Base-by-base conservation (phyloP, 495 filamentous ascomycete genomes). In the Penicillium diatomitis region DNA sequence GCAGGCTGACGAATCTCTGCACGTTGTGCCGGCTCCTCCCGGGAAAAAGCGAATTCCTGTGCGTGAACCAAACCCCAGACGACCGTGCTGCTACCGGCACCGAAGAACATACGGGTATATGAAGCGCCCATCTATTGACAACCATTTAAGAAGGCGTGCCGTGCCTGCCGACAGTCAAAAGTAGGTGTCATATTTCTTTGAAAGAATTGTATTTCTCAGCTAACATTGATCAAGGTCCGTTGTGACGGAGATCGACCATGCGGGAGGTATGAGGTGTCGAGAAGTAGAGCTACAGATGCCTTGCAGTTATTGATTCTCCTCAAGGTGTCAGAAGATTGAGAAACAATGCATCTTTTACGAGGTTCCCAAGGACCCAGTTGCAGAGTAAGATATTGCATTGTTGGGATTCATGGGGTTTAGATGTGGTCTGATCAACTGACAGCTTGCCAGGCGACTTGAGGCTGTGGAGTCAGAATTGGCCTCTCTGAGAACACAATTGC, bases 11-110 rank as follows among this genome's bases (percentile, higher is more conserved):
- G 60, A 63, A 7, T 58, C 55, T 6, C 36, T 66, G 20, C 55
- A 60, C 32, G 38, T 57, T n/a, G 29, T 67, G 3, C 54, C 62
- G 8, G 55, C 53, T 8, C 64, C 68, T 27, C 41, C 49, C 7
- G 57, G 64, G 7, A 71, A 67, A 49, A 71, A 66, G 54, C 64
- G 68, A 9, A 67, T 71, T n/a, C 68, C 68, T 47, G 68, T 67
- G 63, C 33, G 41, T 50, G 31, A 44, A 7, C 28, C 32, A 2
- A 27, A 33, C 9, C 29, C 28, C 30, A 41, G 38, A 8, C 12
- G 20, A 5, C 41, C 32, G 20, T 9, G 8, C 5, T 5, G 20
- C 0, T 20, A 20, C 20, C 20, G 20, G 20, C 20, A 20, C 20
- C 20, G 20, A 20, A 20, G 20, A 20, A 20, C 20, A 20, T 20